Percentiles rank a stretch among this genome's conserved stretches.
Evolutionary conservation across 1,139 yeast genomes (phyloP).

Genomic region (Saccharomyces pastorianus): DNA sequence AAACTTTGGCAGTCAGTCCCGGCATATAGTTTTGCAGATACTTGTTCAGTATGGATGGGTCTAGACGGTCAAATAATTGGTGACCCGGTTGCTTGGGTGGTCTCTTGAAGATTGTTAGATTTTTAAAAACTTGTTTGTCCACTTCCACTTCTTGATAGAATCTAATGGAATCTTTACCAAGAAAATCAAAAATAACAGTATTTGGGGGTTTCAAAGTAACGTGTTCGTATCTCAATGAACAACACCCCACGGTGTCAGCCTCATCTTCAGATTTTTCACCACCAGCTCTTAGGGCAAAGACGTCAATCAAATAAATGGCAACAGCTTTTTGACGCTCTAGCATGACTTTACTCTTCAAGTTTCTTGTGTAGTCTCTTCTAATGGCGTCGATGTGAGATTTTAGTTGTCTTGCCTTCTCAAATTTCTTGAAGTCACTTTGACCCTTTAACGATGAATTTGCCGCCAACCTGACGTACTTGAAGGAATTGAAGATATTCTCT

Average conservation of each 20-base stretch:
- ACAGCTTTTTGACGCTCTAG: constrained; percentile 87
- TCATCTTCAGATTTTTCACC: constrained; percentile 97
- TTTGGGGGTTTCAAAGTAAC: constrained; percentile 79
- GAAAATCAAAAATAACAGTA: constrained; percentile 81
- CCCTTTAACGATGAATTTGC: constrained; percentile 89
- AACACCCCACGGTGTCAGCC: constrained; percentile 97
- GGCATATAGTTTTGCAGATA: constrained; percentile 86
- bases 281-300: constrained; percentile 95
- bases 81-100: constrained; percentile 87
- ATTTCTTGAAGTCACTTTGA: constrained; percentile 80
- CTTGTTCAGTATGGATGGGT: constrained; percentile 74
- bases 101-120: constrained; percentile 77
- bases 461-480: constrained; percentile 85
- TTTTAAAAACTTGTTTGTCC: constrained; percentile 81
- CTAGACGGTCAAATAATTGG: constrained; percentile 82
- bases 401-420: constrained; percentile 85
- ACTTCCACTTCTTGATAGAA: constrained; percentile 90
- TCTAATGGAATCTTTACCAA: constrained; percentile 93
- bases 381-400: constrained; percentile 64
- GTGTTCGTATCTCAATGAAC: constrained; percentile 87
- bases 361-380: constrained; percentile 63
- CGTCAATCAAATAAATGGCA: constrained; percentile 86
- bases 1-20: constrained; percentile 91
- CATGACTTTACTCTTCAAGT: constrained; percentile 71
- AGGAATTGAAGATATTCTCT: constrained; percentile 77